Evolutionary conservation across 2,329 filamentous ascomycete genomes (phyloP), one percentile per base, ranked within the genome.

Genomic region (Verticillium tricorpus): DNA sequence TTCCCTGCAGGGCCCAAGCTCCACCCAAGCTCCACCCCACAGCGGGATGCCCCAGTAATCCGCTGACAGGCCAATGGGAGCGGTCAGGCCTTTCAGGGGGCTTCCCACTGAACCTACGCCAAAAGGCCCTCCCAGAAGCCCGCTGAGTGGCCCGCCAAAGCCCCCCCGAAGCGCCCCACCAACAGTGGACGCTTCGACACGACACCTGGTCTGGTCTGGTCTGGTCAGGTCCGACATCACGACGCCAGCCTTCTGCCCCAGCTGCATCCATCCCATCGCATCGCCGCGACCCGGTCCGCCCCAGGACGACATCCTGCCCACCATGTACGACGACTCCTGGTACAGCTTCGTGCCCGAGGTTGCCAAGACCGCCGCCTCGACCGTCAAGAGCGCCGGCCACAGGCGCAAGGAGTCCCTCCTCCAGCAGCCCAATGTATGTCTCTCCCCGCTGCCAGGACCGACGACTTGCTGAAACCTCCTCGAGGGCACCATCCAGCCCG

Each of bases 281-380:
- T 7, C 14, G 15, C 12, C 37, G 4, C 17, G 6, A 12, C 15
- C 14, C 37, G 5, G 37, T 8, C 15, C 4, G 37, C 15, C 37
- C 15, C 14, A 12, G 37, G 14, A 7, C 7, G n/a, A 50, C 7
- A 50, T 4, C 45, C 8, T 2, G 19, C 45, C 15, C 45, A 78
- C 67, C 67, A 93, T 92, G 89, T 91, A 91, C 74, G 91, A 94
- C 76, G 91, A 94, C 75, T 87, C 89, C 34, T 94, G 91, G 90
- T 92, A 93, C 77, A 91, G 84, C 72, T 89, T 92, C 71, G 85
- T 91, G 66, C 85, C 89, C 31, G 85, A 89, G 61, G 76, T 84
- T 60, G 77, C 82, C 66, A 83, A 81, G 68, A 78, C 78, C 63
- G 76, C 77, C n/a, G 69, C 78, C 54, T 75, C 78, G 28, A 77